phyloP scores from a whole-genome alignment of 169 alveolate species.

The Plasmodium sp. region DNA sequence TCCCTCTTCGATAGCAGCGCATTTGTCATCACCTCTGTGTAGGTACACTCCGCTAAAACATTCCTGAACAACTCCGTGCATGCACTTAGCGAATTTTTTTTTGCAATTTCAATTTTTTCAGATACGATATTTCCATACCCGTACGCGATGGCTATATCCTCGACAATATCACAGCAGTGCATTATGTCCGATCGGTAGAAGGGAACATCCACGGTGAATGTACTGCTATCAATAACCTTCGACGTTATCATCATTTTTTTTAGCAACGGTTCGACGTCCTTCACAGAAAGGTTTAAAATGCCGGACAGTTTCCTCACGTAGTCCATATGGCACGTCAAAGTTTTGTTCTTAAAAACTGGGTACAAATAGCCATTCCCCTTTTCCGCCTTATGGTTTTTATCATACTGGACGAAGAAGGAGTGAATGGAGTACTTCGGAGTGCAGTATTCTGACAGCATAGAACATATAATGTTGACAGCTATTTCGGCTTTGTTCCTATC shows the following conservation, averaged over 20 bases:
- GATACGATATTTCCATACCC: slow-evolving; percentile 91
- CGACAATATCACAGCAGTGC: slow-evolving; percentile 97
- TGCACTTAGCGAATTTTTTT: slow-evolving; percentile 49
- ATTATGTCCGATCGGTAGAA: slow-evolving; percentile 94
- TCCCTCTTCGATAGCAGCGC: slow-evolving; percentile 77
- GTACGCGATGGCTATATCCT: slow-evolving; percentile 97
- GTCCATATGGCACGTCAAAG: slow-evolving; percentile 42
- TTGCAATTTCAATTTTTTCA: slow-evolving; percentile 18
- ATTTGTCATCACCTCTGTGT: slow-evolving; percentile 83
- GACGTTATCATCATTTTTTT: slow-evolving; percentile 85
- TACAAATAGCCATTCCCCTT: slow-evolving; percentile 35
- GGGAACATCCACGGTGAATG: slow-evolving; percentile 87
- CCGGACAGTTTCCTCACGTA: slow-evolving; percentile 78
- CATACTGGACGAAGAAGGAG: slow-evolving; percentile 36
- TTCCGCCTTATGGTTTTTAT: slow-evolving; percentile 21
- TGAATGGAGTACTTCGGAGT: slow-evolving; percentile 39
- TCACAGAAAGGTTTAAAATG: slow-evolving; percentile 72
- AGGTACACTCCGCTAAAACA: slow-evolving; percentile 76
- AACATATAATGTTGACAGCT: slow-evolving; percentile 65
- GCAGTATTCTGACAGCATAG: slow-evolving; percentile 66
- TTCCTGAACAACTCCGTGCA: slow-evolving; percentile 64
- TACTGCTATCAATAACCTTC: slow-evolving; percentile 25
- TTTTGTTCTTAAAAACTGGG: slow-evolving; percentile 28
- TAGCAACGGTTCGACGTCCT: slow-evolving; percentile 65
- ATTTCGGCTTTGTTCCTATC: slow-evolving; percentile 82